Conservation (phyloP, 768 basidiomycete genomes). For the Pholiota microspora region DNA sequence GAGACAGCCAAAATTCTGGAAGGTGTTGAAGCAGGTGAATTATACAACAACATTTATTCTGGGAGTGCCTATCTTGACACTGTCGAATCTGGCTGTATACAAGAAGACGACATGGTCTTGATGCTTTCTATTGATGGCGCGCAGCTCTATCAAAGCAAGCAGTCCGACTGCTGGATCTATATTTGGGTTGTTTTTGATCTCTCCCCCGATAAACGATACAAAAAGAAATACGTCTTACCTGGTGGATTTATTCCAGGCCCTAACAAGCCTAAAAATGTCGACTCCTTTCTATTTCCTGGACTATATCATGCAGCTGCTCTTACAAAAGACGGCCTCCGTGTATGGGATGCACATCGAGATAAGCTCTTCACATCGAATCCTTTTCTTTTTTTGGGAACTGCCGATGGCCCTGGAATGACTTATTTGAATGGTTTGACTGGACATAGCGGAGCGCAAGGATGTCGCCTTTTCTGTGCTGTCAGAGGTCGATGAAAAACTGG, state of each 20-base stretch:
- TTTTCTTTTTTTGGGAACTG: conserved; percentile 11
- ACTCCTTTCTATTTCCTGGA: conserved; percentile 19
- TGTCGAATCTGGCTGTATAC: conserved; percentile 20
- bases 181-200: conserved; percentile 37
- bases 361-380: neutral
- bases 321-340: conserved; percentile 1
- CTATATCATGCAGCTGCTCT: conserved; percentile 13
- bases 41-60: neutral
- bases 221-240: conserved; percentile 24
- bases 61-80: neutral
- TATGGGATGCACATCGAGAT: conserved; percentile 27
- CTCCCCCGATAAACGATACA: conserved; percentile 26
- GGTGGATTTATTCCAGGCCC: conserved; percentile 23
- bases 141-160: conserved; percentile 30
- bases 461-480: conserved; percentile 27
- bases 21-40: neutral
- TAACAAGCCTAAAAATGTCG: conserved; percentile 20
- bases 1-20: neutral
- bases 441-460: conserved; percentile 24
- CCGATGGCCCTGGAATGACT: conserved; percentile 27
- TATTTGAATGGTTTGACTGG: conserved; percentile 25
- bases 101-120: conserved; percentile 24
- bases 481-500: conserved; percentile 24
- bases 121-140: conserved; percentile 28
- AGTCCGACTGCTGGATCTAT: conserved; percentile 29